Conservation (phyloP, 2,329 filamentous ascomycete genomes). For the Pyricularia sp. region DNA sequence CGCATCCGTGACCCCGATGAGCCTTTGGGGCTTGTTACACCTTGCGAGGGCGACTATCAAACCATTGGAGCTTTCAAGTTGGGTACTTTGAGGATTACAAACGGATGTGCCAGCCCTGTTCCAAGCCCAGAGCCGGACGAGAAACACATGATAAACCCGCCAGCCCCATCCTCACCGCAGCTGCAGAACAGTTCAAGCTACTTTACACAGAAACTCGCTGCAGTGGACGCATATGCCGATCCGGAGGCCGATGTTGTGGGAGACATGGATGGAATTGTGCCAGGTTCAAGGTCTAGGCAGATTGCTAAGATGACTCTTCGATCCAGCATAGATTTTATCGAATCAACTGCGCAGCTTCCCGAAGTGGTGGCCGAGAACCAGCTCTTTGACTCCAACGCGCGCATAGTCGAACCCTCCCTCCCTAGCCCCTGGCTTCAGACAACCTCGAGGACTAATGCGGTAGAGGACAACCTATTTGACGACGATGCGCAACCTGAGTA, state of each 20-base stretch:
- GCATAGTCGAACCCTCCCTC: slow-evolving; percentile 18
- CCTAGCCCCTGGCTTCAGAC: slow-evolving; percentile 26
- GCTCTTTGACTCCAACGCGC: background rate
- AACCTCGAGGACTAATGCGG: slow-evolving; percentile 37
- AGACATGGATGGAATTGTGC: too few species aligned
- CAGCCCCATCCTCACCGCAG: background rate
- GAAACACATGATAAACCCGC: slow-evolving; percentile 1
- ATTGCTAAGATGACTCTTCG: background rate
- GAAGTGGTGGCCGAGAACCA: background rate
- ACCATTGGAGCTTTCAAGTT: slow-evolving; percentile 54
- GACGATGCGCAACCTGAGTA: slow-evolving; percentile 24
- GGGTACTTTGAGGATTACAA: slow-evolving; percentile 53
- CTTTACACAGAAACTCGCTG: background rate
- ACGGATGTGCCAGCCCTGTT: slow-evolving; percentile 45
- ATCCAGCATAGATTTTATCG: background rate
- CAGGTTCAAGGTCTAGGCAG: background rate
- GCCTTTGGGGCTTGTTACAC: slow-evolving; percentile 31
- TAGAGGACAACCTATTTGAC: slow-evolving; percentile 39
- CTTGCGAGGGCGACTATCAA: slow-evolving; percentile 46
- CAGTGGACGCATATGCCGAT: background rate
- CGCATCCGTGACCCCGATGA: slow-evolving; percentile 13
- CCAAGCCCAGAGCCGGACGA: slow-evolving; percentile 5
- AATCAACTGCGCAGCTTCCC: background rate
- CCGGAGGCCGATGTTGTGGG: background rate
- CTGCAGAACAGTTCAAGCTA: background rate